A percentile compares a stretch with the other conserved stretches of the same genome.
phyloP scores from a whole-genome alignment of 192 early-diverging fungal species.

The Funneliformis mosseae region DNA sequence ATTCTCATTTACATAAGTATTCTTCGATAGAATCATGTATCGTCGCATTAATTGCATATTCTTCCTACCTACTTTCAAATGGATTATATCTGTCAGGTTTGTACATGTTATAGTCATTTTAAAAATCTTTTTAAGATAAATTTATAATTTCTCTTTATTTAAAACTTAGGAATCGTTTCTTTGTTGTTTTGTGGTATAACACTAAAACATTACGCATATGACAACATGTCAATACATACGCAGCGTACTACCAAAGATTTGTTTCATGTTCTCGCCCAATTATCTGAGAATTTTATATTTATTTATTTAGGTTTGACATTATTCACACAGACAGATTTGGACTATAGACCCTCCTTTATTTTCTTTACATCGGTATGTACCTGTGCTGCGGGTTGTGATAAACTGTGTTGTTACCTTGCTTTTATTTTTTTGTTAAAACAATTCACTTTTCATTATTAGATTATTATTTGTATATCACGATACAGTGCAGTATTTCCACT shows the following conservation, averaged over 20 bases:
- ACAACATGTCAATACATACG: conserved; percentile 79
- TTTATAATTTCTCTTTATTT: not conserved
- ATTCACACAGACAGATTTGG: conserved; percentile 77
- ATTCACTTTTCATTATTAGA: conserved; percentile 37
- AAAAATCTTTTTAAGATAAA: not conserved
- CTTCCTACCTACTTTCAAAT: conserved; percentile 91
- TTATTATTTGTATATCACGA: conserved; percentile 83
- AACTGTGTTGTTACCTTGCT: conserved; percentile 38
- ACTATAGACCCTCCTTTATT: conserved; percentile 77
- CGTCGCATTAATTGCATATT: conserved; percentile 84
- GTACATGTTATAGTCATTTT: conserved; percentile 11
- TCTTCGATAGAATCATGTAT: conserved; percentile 88
- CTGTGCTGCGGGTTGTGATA: not conserved
- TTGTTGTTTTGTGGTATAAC: conserved; percentile 91
- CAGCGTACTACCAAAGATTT: conserved; percentile 86
- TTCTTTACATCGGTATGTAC: conserved; percentile 65
- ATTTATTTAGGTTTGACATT: conserved; percentile 94
- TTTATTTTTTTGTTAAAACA: conserved; percentile 20
- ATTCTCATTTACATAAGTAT: conserved; percentile 79
- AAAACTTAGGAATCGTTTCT: conserved; percentile 73
- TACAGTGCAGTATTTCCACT: conserved; percentile 88
- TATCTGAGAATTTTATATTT: conserved; percentile 97
- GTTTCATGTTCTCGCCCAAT: conserved; percentile 89
- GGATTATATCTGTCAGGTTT: conserved; percentile 38
- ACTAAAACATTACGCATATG: conserved; percentile 92